A percentile compares a stretch with the other conserved stretches of the same genome.
Conservation (phyloP, 805 yeast genomes). For the Zygosaccharomyces bailii region DNA sequence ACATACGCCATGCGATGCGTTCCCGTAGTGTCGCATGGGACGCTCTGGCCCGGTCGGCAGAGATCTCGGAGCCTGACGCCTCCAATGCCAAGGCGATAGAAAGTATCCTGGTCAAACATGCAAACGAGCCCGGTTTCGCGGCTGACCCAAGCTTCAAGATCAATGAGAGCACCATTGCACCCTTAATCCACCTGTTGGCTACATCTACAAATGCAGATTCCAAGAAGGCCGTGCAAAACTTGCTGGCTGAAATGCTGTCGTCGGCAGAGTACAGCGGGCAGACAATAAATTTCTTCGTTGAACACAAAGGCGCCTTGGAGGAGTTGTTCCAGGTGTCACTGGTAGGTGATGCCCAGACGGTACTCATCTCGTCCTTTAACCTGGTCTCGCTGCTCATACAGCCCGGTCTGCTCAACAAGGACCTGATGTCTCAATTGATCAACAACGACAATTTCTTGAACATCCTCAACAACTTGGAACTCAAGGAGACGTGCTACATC, state of each 20-base stretch:
- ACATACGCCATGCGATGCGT: constrained; percentile 62
- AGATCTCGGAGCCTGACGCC: constrained; percentile 66
- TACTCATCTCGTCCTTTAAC: constrained; percentile 33
- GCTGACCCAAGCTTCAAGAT: constrained; percentile 26
- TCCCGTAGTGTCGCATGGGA: constrained; percentile 90
- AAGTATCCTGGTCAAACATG: constrained; percentile 25
- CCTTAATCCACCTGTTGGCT: constrained; percentile 31
- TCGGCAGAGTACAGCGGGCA: constrained; percentile 21
- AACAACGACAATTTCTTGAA: constrained; percentile 23
- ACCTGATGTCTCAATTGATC: constrained; percentile 23
- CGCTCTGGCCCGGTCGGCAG: constrained; percentile 72
- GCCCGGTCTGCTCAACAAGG: constrained; percentile 19
- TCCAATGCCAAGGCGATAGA: constrained; percentile 38
- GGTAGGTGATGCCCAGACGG: constrained; percentile 30
- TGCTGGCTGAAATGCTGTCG: constrained; percentile 32
- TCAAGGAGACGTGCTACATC: constrained; percentile 33
- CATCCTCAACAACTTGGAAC: constrained; percentile 27
- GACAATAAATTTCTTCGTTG: constrained; percentile 23
- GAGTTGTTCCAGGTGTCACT: constrained; percentile 28
- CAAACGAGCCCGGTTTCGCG: constrained; percentile 48
- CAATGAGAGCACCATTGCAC: constrained; percentile 17
- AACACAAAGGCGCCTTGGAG: constrained; percentile 21
- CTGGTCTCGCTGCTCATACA: constrained; percentile 34
- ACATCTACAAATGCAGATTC: constrained; percentile 29
- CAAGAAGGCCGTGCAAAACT: constrained; percentile 31